These are phyloP conservation scores for Aspergillus arachidicola DNA, from an alignment of 2,329 filamentous ascomycete genomes.

Conservation along the genomic window DNA sequence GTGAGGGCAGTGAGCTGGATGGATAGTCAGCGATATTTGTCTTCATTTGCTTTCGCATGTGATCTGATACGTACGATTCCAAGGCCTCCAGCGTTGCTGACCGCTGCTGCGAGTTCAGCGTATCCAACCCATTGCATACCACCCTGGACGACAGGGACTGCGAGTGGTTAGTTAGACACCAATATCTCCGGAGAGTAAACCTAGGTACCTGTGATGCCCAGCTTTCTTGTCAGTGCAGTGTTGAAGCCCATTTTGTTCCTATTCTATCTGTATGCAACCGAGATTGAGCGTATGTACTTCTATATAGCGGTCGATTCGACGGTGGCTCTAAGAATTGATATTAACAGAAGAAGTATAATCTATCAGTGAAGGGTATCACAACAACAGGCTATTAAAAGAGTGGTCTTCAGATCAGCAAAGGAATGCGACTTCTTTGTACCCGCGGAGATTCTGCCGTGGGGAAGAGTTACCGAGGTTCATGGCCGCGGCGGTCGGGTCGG, in stretches of 20 bases:
- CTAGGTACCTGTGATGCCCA: constrained; percentile 53
- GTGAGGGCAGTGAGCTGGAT: constrained; percentile 66
- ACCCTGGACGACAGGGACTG: constrained; percentile 54
- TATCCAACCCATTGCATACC: constrained; percentile 61
- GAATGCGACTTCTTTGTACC: constrained; percentile 26
- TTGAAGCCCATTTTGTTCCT: constrained; percentile 61
- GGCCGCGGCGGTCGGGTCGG: constrained; percentile 3
- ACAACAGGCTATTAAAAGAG: neutral
- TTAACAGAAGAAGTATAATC: neutral
- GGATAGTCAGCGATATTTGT: constrained; percentile 5
- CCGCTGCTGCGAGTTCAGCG: constrained; percentile 56
- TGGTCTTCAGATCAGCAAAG: constrained; percentile 1
- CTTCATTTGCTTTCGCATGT: neutral
- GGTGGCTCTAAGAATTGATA: neutral
- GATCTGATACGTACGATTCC: constrained; percentile 48
- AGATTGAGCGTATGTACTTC: constrained; percentile 2
- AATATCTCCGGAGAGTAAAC: neutral
- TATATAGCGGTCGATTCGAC: neutral
- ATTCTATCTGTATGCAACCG: constrained; percentile 9
- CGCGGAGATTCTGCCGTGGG: constrained; percentile 24
- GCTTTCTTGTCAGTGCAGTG: constrained; percentile 62
- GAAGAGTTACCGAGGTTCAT: constrained; percentile 37
- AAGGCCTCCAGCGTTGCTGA: constrained; percentile 56
- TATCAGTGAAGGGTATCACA: constrained; percentile 1
- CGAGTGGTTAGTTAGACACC: neutral